Percentiles rank a stretch among this genome's conserved stretches.
These are phyloP conservation scores for Trifolium repens DNA, from an alignment of 306 rosid genomes.

Conservation along the genomic window DNA sequence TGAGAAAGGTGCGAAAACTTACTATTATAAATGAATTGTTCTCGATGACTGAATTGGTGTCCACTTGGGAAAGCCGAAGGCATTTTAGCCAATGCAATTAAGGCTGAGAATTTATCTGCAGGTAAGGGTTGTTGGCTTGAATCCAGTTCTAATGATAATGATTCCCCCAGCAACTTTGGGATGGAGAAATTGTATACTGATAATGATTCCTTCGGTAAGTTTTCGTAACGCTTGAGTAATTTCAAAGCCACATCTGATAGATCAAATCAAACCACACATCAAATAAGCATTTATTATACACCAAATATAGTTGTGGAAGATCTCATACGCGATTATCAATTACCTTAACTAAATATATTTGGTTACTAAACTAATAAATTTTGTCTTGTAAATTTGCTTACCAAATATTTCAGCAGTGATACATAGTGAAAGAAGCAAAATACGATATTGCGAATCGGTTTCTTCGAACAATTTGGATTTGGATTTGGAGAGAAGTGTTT, in stretches of 20 bases:
- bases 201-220: not conserved
- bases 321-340: too few species aligned
- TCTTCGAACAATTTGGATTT: rapidly evolving
- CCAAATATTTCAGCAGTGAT: constrained; percentile 37
- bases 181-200: not conserved
- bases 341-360: too few species aligned
- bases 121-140: not conserved
- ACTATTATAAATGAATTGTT: not conserved
- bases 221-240: not conserved
- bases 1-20: not conserved
- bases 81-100: not conserved
- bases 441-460: too few species aligned
- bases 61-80: constrained; percentile 34
- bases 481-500: too few species aligned
- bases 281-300: too few species aligned
- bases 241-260: constrained; percentile 23
- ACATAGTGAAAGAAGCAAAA: constrained; percentile 16
- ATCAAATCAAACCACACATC: not conserved
- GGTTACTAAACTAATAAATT: too few species aligned
- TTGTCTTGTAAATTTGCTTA: not conserved
- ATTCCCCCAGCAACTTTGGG: not conserved
- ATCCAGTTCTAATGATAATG: not conserved
- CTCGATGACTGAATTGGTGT: not conserved
- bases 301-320: too few species aligned
- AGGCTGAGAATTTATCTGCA: not conserved